Base-by-base conservation (phyloP, 176 grass and related monocot genomes). In the Musa itinerans region DNA sequence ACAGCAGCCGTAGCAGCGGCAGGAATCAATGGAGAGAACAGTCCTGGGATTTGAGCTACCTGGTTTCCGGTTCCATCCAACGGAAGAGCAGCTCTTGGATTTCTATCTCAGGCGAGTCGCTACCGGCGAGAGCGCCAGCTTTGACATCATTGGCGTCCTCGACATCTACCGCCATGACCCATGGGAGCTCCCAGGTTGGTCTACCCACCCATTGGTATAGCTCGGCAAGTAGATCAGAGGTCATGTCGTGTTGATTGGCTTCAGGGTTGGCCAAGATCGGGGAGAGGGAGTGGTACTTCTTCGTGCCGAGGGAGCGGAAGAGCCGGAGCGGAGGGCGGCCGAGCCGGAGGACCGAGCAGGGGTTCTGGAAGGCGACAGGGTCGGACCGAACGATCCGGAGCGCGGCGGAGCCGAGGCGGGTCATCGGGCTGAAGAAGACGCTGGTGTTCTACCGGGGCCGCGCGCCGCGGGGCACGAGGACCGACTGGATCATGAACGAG, bases 241-340 rank as follows among this genome's bases (percentile, higher is more conserved):
- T 16, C n/a, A 15, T 7, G 2, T 17, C 8, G 2, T 29, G 11
- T 67, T 71, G 53, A 6, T 19, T 13, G 21, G 24, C 63, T 81
- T 50, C 54, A 84, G 84, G 29, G 48, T 63, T 96, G 85, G 92
- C 92, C 22, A 89, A 80, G 81, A 89, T 89, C 64, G 92, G 92
- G 50, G 92, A 96, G 87, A 82, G 92, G 69, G 92, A 96, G 74
- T 96, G 92, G 92, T 96, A 96, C 83, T 96, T 96, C 85, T 92
- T 96, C 82, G 92, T 96, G 81, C 87, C 87, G 53, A 59, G 89
- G 1, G 87, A 96, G 65, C 66, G 89, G 73, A 87, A 82, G 71
- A 75, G 81, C 19, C 71, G 85, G 11, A 86, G 52, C 78, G 87
- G 93, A 10, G 87, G 93, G 11, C 83, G 93, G 81, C 93, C 89